A percentile compares a stretch with the other conserved stretches of the same genome.
Conservation (phyloP, 164 flowering plant genomes). For the Vitis rotundifolia region DNA sequence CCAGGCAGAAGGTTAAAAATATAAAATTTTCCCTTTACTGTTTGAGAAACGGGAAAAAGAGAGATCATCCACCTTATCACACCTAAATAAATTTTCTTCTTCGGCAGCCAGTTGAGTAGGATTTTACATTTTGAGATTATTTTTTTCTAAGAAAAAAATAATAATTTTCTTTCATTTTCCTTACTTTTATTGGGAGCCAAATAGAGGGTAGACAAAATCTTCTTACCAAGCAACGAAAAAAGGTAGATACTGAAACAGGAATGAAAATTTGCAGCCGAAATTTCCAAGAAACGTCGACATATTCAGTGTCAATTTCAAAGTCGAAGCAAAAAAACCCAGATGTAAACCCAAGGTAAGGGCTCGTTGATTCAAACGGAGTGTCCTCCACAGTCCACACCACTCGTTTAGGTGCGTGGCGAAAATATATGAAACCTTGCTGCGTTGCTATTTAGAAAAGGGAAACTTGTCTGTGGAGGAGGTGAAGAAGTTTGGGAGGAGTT, state of each 20-base stretch:
- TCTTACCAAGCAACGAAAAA: constrained; percentile 23
- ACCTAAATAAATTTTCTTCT: background rate
- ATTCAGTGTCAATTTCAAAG: background rate
- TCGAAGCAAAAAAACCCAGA: background rate
- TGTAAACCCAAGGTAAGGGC: too few relatives aligned
- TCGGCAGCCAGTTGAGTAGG: background rate
- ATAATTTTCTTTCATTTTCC: background rate
- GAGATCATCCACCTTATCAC: background rate
- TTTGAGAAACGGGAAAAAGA: too few relatives aligned
- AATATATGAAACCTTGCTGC: too few relatives aligned
- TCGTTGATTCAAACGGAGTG: too few relatives aligned
- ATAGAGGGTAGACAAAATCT: background rate
- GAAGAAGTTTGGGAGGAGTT: too few relatives aligned
- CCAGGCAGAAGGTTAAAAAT: too few relatives aligned
- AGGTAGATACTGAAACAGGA: constrained; percentile 18
- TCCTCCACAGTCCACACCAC: too few relatives aligned
- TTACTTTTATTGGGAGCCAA: constrained; percentile 10
- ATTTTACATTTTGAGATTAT: background rate
- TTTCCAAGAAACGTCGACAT: constrained; percentile 28
- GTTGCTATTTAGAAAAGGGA: too few relatives aligned
- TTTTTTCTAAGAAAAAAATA: background rate
- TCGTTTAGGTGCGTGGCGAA: too few relatives aligned
- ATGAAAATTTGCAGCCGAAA: constrained; percentile 19
- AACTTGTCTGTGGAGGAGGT: too few relatives aligned
- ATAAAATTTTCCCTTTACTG: too few relatives aligned